Conservation (phyloP, 495 filamentous ascomycete species). For the Glarea lozoyensis region DNA sequence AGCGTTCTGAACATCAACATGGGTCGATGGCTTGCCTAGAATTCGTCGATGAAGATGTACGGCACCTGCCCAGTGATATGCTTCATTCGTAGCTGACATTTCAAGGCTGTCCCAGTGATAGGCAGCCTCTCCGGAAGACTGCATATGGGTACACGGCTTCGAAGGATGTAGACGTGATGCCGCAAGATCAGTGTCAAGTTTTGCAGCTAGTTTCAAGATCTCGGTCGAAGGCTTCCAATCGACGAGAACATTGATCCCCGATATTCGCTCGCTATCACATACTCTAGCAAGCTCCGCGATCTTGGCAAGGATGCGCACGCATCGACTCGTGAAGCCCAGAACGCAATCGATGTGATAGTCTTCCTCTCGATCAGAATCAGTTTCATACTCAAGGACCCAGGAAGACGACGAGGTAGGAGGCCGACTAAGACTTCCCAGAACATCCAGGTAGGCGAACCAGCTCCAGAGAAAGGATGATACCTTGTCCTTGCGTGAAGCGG, state of each 20-base stretch:
- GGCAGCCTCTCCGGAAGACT: constrained; percentile 32
- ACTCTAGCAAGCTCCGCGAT: constrained; percentile 64
- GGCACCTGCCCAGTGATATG: constrained; percentile 73
- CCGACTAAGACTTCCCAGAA: constrained; percentile 68
- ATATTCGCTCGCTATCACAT: constrained; percentile 62
- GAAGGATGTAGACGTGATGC: constrained; percentile 29
- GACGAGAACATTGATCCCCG: constrained; percentile 37
- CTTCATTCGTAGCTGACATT: constrained; percentile 68
- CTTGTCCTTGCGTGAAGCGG: constrained; percentile 37
- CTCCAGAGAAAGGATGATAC: constrained; percentile 73
- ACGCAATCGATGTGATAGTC: constrained; percentile 71
- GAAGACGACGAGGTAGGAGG: constrained; percentile 34
- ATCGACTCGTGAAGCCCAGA: constrained; percentile 64
- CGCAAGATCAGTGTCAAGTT: constrained; percentile 44
- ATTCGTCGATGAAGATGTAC: constrained; percentile 72
- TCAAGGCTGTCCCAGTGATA: constrained; percentile 50
- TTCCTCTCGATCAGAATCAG: constrained; percentile 38
- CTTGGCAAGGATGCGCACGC: constrained; percentile 60
- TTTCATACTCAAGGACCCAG: constrained; percentile 32
- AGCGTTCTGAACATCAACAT: constrained; percentile 51
- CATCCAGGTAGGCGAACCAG: constrained; percentile 83
- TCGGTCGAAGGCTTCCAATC: constrained; percentile 52
- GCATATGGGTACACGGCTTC: constrained; percentile 35
- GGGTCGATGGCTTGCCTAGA: constrained; percentile 45
- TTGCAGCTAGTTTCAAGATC: constrained; percentile 42